Conservation (phyloP, 2,329 filamentous ascomycete genomes). For the Aspergillus bombycis region DNA sequence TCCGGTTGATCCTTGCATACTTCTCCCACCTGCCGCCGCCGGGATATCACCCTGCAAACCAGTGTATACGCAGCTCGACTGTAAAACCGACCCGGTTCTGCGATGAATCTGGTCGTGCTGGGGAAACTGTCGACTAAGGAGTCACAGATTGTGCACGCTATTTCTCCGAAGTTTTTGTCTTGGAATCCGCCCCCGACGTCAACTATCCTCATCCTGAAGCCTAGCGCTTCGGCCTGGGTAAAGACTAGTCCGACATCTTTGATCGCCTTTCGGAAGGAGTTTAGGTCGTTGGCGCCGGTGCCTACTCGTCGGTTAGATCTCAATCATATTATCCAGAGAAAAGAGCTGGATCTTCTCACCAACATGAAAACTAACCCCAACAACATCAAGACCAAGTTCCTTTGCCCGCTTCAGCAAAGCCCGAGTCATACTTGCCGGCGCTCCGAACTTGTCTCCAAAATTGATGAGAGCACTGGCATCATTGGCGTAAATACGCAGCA, state of each 20-base stretch:
- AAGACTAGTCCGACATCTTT: slow-evolving; percentile 23
- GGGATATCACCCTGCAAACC: slow-evolving; percentile 25
- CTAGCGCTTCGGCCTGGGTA: slow-evolving; percentile 17
- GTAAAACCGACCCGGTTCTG: slow-evolving; percentile 29
- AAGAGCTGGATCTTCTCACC: slow-evolving; percentile 14
- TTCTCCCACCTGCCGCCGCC: slow-evolving; percentile 20
- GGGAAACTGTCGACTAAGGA: slow-evolving; percentile 12
- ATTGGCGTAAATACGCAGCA: slow-evolving; percentile 23
- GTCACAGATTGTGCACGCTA: slow-evolving; percentile 14
- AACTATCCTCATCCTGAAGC: slow-evolving; percentile 23
- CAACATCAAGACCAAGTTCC: slow-evolving; percentile 26
- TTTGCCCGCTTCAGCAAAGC: slow-evolving; percentile 23
- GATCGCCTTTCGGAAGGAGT: slow-evolving; percentile 24
- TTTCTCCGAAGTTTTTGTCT: slow-evolving; percentile 23
- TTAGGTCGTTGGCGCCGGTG: slow-evolving; percentile 22
- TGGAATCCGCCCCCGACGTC: slow-evolving; percentile 33
- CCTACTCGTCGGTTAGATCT: slow-evolving; percentile 9
- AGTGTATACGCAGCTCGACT: slow-evolving; percentile 28
- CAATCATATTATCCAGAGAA: not conserved
- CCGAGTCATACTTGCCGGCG: not conserved
- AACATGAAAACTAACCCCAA: slow-evolving; percentile 35
- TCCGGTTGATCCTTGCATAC: slow-evolving; percentile 15
- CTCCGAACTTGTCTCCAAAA: slow-evolving; percentile 11
- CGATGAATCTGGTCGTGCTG: slow-evolving; percentile 19
- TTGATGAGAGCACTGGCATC: slow-evolving; percentile 11